These are phyloP conservation scores for Leccinum ambiguum DNA, from an alignment of 1,284 basidiomycete genomes.

Conservation along the genomic window DNA sequence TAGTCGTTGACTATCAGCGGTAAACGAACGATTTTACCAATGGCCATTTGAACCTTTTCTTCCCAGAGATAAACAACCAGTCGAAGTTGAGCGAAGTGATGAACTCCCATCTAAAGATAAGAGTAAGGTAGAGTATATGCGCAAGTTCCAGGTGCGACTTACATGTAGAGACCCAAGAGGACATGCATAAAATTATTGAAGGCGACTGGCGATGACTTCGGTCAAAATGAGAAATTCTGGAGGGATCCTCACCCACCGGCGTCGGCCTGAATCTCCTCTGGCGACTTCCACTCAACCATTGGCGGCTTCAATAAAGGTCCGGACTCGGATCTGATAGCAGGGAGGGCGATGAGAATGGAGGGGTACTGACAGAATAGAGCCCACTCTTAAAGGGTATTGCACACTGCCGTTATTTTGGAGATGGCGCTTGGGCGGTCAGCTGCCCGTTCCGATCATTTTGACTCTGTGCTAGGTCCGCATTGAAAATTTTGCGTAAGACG, in stretches of 20 bases:
- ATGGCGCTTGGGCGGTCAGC: constrained; percentile 21
- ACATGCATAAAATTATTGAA: constrained; percentile 68
- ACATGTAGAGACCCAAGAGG: constrained; percentile 69
- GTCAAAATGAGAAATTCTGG: constrained; percentile 10
- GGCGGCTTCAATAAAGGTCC: not conserved
- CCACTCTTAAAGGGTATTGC: constrained; percentile 18
- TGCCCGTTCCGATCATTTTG: constrained; percentile 13
- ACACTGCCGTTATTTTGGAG: constrained; percentile 13
- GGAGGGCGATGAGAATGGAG: constrained; percentile 2
- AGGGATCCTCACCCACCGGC: constrained; percentile 35
- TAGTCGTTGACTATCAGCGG: not conserved
- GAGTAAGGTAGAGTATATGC: constrained; percentile 14
- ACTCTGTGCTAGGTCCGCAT: not conserved
- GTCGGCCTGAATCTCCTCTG: constrained; percentile 49
- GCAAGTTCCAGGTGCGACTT: constrained; percentile 10
- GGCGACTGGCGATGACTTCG: constrained; percentile 39
- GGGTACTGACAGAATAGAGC: not conserved
- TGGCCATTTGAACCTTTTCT: constrained; percentile 63
- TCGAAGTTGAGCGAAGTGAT: constrained; percentile 66
- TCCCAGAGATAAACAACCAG: constrained; percentile 60
- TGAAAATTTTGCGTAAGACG: constrained; percentile 10
- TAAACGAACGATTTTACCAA: constrained; percentile 41
- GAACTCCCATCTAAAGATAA: constrained; percentile 56
- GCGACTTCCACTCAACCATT: constrained; percentile 63
- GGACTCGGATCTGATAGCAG: not conserved